A percentile compares a stretch with the other conserved stretches of the same genome.
Evolutionary conservation across 495 filamentous ascomycete genomes (phyloP).

Genomic region (Lasiosphaeria miniovina): DNA sequence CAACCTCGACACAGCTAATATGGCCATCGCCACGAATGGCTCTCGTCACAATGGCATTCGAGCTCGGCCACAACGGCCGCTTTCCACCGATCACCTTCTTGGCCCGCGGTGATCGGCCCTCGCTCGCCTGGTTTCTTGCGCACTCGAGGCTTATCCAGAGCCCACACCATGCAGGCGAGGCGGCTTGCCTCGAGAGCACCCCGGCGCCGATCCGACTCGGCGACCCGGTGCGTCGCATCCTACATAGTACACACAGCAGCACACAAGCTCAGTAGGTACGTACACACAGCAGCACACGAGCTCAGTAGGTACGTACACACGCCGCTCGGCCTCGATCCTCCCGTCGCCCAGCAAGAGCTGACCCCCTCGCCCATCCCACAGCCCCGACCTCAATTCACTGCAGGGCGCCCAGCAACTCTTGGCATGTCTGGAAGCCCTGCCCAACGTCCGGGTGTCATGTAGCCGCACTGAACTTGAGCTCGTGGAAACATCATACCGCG

Average conservation of each 20-base stretch:
- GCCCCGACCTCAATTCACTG: not conserved
- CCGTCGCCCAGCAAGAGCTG: not conserved
- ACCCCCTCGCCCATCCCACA: not conserved
- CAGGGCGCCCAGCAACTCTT: slow-evolving; percentile 9
- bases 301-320: not conserved
- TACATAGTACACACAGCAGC: not conserved
- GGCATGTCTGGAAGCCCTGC: slow-evolving; percentile 15
- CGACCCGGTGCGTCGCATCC: slow-evolving; percentile 1
- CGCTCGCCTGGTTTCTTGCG: not conserved
- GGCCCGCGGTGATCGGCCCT: not conserved
- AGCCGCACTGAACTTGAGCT: slow-evolving; percentile 2
- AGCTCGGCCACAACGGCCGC: too few relatives aligned
- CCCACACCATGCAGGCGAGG: not conserved
- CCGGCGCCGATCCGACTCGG: not conserved
- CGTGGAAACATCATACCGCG: slow-evolving; percentile 3
- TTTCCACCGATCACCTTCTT: too few relatives aligned
- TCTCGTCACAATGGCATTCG: too few relatives aligned
- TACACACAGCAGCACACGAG: not conserved
- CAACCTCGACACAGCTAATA: too few relatives aligned
- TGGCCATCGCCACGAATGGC: too few relatives aligned
- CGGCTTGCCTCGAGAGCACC: not conserved
- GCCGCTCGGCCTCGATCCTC: not conserved
- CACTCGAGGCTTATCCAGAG: not conserved
- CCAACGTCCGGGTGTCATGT: slow-evolving; percentile 9
- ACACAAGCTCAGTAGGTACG: not conserved